phyloP scores from a whole-genome alignment of 768 basidiomycete genomes.

The Suillus americanus region DNA sequence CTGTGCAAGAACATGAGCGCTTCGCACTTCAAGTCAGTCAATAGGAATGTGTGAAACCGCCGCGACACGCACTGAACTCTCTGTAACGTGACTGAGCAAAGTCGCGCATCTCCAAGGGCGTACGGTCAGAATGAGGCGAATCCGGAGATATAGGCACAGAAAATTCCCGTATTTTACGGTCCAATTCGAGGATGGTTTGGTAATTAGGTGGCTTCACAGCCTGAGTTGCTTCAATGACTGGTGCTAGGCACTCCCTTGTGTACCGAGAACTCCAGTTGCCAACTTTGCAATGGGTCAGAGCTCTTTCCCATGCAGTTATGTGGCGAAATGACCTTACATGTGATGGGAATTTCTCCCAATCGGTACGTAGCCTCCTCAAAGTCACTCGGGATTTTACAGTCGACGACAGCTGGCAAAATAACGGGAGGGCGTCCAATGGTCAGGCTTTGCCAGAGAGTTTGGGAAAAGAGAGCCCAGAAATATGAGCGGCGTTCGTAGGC shows the following conservation, averaged over 20 bases:
- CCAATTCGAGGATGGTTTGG: slow-evolving; percentile 46
- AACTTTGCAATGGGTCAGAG: slow-evolving; percentile 31
- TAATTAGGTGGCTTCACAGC: slow-evolving; percentile 46
- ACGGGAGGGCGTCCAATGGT: slow-evolving; percentile 50
- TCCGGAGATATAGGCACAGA: slow-evolving; percentile 25
- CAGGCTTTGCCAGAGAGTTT: slow-evolving; percentile 52
- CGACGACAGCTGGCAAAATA: slow-evolving; percentile 41
- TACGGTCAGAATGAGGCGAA: slow-evolving; percentile 25
- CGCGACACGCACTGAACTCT: slow-evolving; percentile 38
- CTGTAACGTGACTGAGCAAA: slow-evolving; percentile 45
- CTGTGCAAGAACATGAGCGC: slow-evolving; percentile 58
- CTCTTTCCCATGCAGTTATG: background rate
- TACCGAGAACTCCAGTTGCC: slow-evolving; percentile 49
- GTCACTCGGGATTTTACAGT: slow-evolving; percentile 45
- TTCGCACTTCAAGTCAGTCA: slow-evolving; percentile 22
- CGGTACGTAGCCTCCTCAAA: slow-evolving; percentile 47
- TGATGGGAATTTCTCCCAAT: slow-evolving; percentile 41
- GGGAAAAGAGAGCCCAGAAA: slow-evolving; percentile 54
- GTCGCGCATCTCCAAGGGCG: slow-evolving; percentile 40
- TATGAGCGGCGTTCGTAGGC: slow-evolving; percentile 53
- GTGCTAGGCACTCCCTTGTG: slow-evolving; percentile 41
- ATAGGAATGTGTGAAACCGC: background rate
- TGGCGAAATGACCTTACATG: slow-evolving; percentile 38
- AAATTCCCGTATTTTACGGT: slow-evolving; percentile 46
- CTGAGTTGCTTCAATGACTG: slow-evolving; percentile 41